These are phyloP conservation scores for Kluyveromyces lactis DNA, from an alignment of 805 yeast species.

Conservation along the genomic window DNA sequence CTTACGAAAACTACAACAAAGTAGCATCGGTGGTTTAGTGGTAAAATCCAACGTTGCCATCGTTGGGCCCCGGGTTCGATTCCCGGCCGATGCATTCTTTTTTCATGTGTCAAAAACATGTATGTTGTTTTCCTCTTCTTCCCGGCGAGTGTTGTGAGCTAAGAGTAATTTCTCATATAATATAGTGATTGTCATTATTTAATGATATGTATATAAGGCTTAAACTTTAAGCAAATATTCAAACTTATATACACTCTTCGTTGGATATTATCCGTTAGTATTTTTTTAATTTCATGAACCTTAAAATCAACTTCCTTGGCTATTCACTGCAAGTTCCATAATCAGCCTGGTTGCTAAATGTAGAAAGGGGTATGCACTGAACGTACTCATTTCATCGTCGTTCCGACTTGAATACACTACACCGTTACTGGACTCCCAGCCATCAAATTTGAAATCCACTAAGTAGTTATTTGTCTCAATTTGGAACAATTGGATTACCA, in stretches of 20 bases:
- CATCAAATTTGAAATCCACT: conserved; percentile 96
- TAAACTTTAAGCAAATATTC: too few relatives aligned
- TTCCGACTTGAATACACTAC: conserved; percentile 23
- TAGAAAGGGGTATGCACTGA: conserved; percentile 90
- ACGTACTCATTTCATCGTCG: conserved; percentile 76
- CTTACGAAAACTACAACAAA: neutral
- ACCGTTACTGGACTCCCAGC: conserved; percentile 63
- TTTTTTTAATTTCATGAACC: too few relatives aligned
- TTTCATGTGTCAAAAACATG: neutral
- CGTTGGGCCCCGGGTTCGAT: conserved; percentile 32
- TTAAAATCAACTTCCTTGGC: conserved; percentile 40
- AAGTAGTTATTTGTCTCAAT: conserved; percentile 91
- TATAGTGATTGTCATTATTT: too few relatives aligned
- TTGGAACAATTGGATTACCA: conserved; percentile 95
- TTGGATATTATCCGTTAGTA: too few relatives aligned
- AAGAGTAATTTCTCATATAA: too few relatives aligned
- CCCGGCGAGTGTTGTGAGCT: too few relatives aligned
- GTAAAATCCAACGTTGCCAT: conserved; percentile 32
- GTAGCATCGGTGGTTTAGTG: conserved; percentile 30
- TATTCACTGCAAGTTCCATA: conserved; percentile 94
- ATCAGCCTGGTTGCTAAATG: conserved; percentile 87
- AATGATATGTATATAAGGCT: too few relatives aligned
- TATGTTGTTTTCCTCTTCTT: too few relatives aligned
- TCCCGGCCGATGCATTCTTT: conserved; percentile 27
- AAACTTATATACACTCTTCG: too few relatives aligned